A percentile compares a stretch with the other conserved stretches of the same genome.
Conservation (phyloP, 2,329 filamentous ascomycete genomes). For the Graphilbum fragrans region DNA sequence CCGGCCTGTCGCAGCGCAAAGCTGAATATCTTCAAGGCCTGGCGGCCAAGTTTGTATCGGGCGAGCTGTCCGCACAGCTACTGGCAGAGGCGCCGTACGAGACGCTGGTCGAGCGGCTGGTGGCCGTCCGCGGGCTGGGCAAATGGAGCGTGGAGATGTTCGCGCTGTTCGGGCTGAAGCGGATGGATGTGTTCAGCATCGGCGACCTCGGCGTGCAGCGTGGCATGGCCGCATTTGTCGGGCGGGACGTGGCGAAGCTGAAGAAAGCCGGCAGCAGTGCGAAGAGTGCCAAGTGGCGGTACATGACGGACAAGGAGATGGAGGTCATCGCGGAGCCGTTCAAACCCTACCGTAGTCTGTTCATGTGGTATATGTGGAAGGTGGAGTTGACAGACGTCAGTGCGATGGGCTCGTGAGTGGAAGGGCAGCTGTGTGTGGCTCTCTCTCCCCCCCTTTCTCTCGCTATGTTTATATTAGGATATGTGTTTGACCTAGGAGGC, state of each 20-base stretch:
- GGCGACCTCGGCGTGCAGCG: conserved; percentile 90
- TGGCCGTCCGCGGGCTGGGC: conserved; percentile 76
- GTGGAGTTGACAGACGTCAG: conserved; percentile 68
- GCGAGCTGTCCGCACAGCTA: conserved; percentile 65
- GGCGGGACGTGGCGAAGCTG: conserved; percentile 71
- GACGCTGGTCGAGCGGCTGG: conserved; percentile 69
- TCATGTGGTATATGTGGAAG: conserved; percentile 99
- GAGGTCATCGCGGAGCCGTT: conserved; percentile 67
- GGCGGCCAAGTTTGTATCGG: conserved; percentile 64
- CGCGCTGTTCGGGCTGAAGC: conserved; percentile 86
- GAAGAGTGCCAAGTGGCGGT: conserved; percentile 89
- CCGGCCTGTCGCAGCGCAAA: conserved; percentile 86
- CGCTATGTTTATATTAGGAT: no score
- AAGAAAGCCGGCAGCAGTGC: conserved; percentile 48
- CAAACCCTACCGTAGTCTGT: conserved; percentile 76
- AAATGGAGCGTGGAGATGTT: conserved; percentile 98
- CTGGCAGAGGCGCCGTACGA: conserved; percentile 73
- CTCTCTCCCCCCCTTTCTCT: no score
- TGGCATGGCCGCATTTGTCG: conserved; percentile 81
- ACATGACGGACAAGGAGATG: conserved; percentile 94
- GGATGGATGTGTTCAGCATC: conserved; percentile 84
- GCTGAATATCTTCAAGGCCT: conserved; percentile 88
- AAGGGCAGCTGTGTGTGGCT: no score
- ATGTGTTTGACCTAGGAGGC: no score
- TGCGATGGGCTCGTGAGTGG: conserved; percentile 24